A percentile compares a stretch with the other conserved stretches of the same genome.
phyloP scores from a whole-genome alignment of 2,329 filamentous ascomycete genomes.

The Paracoccidioides lutzii region DNA sequence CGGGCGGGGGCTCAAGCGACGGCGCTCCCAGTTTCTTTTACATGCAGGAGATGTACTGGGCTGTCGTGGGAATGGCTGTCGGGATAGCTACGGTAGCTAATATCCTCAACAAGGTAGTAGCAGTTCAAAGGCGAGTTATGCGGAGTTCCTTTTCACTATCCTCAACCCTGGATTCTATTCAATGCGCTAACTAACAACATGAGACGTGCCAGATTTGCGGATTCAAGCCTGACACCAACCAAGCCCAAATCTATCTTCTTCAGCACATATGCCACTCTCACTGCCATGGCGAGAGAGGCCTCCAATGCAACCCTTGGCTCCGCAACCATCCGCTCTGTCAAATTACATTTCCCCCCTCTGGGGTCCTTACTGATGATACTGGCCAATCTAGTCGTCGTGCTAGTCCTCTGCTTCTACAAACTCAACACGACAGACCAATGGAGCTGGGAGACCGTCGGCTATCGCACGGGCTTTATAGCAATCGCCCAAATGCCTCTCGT shows the following conservation, averaged over 20 bases:
- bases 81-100: constrained; percentile 26
- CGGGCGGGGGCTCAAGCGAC: constrained; percentile 19
- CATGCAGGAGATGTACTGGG: constrained; percentile 43
- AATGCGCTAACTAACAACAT: neutral
- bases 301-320: constrained; percentile 34
- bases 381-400: constrained; percentile 36
- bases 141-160: neutral
- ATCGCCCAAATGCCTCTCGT: constrained; percentile 44
- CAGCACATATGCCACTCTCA: constrained; percentile 38
- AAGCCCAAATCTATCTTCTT: constrained; percentile 41
- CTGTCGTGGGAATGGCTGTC: constrained; percentile 32
- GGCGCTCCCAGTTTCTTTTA: constrained; percentile 34
- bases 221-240: constrained; percentile 33
- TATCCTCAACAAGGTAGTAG: constrained; percentile 35
- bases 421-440: constrained; percentile 38
- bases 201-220: constrained; percentile 32
- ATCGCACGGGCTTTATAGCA: constrained; percentile 42
- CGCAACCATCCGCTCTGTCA: constrained; percentile 21
- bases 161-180: neutral
- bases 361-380: constrained; percentile 25
- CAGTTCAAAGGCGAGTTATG: constrained; percentile 34
- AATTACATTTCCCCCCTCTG: constrained; percentile 26
- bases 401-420: constrained; percentile 46
- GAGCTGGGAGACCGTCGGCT: constrained; percentile 44
- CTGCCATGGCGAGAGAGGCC: constrained; percentile 42